A percentile compares a stretch with the other conserved stretches of the same genome.
Evolutionary conservation across 495 filamentous ascomycete genomes (phyloP).

Genomic region (Tuber calosporum): DNA sequence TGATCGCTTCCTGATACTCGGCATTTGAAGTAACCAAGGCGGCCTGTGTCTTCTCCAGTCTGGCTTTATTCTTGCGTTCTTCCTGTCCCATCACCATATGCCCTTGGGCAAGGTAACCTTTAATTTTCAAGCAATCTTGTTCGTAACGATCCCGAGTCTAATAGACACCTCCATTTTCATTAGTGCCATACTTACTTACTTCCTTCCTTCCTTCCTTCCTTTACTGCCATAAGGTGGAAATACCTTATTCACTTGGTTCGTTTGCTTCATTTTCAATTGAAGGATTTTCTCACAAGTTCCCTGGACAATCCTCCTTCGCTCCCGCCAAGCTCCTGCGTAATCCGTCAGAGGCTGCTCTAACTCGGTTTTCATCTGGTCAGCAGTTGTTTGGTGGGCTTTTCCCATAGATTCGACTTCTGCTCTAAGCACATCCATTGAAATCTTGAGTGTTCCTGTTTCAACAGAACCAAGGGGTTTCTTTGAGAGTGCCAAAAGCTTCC

Average conservation of each 20-base stretch:
- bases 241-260: slow-evolving; percentile 83
- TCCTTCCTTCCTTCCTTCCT: not conserved
- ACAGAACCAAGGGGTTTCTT: slow-evolving; percentile 85
- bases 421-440: slow-evolving; percentile 77
- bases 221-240: slow-evolving; percentile 8
- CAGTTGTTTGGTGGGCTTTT: slow-evolving; percentile 84
- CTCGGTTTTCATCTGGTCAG: slow-evolving; percentile 89
- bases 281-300: slow-evolving; percentile 83
- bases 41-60: slow-evolving; percentile 96
- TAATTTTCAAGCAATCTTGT: slow-evolving; percentile 95
- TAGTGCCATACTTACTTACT: slow-evolving; percentile 12
- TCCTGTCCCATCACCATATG: slow-evolving; percentile 99
- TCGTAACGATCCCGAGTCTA: slow-evolving; percentile 89
- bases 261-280: slow-evolving; percentile 88
- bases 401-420: slow-evolving; percentile 90
- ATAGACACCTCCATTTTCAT: not conserved
- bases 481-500: slow-evolving; percentile 76
- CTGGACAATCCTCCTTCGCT: slow-evolving; percentile 92
- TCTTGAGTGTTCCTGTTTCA: slow-evolving; percentile 74
- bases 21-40: slow-evolving; percentile 80
- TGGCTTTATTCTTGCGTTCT: slow-evolving; percentile 97
- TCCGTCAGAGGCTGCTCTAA: slow-evolving; percentile 90
- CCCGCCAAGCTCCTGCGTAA: slow-evolving; percentile 89
- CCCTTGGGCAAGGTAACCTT: slow-evolving; percentile 94
- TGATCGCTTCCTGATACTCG: slow-evolving; percentile 89